Conservation (phyloP, 1,284 basidiomycete species). For the Athelia sp. region DNA sequence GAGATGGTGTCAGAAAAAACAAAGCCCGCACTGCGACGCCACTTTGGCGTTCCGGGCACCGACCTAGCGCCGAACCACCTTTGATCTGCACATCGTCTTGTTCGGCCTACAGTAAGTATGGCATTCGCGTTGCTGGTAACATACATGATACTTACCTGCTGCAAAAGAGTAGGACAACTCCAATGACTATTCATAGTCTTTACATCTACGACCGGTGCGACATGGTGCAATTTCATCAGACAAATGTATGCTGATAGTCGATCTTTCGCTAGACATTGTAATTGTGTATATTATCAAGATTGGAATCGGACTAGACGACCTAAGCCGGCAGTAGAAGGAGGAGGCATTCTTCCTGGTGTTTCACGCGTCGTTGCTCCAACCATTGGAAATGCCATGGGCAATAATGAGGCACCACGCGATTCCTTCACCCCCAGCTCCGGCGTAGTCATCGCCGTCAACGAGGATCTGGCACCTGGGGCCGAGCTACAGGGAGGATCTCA, state of each 20-base stretch:
- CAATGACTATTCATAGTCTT: conserved; percentile 82
- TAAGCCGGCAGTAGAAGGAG: conserved; percentile 59
- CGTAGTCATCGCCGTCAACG: conserved; percentile 62
- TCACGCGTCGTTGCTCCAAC: conserved; percentile 54
- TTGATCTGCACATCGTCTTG: too few relatives aligned
- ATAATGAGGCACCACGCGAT: conserved; percentile 50
- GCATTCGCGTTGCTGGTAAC: too few relatives aligned
- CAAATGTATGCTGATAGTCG: too few relatives aligned
- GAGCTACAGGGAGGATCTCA: conserved; percentile 20
- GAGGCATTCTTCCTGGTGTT: conserved; percentile 72
- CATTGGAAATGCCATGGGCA: conserved; percentile 26
- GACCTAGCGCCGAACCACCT: too few relatives aligned
- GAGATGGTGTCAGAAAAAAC: too few relatives aligned
- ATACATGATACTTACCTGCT: too few relatives aligned
- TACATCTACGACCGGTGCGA: conserved; percentile 85
- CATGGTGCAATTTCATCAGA: background rate
- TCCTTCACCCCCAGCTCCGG: conserved; percentile 59
- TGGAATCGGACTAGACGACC: conserved; percentile 81
- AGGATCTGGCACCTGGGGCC: conserved; percentile 34
- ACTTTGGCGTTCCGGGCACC: too few relatives aligned
- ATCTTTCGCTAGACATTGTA: conserved; percentile 65
- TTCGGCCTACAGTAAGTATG: too few relatives aligned
- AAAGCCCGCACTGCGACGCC: too few relatives aligned
- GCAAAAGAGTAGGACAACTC: background rate
- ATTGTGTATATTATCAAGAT: conserved; percentile 90